Conservation (phyloP, 192 early-diverging fungal genomes). For the Funneliformis mosseae region DNA sequence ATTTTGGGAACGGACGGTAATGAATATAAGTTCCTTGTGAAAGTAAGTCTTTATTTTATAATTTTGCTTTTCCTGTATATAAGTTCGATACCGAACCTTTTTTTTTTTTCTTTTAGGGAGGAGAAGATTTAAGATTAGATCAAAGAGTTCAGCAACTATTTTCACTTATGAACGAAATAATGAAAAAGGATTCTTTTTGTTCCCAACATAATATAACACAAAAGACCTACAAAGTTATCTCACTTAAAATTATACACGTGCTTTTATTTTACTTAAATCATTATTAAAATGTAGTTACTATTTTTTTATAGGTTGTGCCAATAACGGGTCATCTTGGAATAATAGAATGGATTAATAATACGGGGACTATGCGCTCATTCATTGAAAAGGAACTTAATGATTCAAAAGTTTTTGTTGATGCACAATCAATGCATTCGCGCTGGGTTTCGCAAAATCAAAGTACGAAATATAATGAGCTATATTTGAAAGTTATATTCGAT, state of each 20-base stretch:
- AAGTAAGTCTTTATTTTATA: slow-evolving; percentile 49
- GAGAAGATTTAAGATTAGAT: slow-evolving; percentile 80
- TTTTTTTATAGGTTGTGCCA: slow-evolving; percentile 39
- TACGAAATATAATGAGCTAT: slow-evolving; percentile 34
- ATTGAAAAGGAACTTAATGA: slow-evolving; percentile 53
- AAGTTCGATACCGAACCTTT: background rate
- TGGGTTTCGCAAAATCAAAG: slow-evolving; percentile 54
- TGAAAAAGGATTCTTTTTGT: slow-evolving; percentile 57
- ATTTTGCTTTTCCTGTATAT: slow-evolving; percentile 11
- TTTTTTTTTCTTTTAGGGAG: slow-evolving; percentile 53
- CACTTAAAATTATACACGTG: too few species aligned
- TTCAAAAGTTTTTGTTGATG: slow-evolving; percentile 45
- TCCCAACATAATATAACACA: slow-evolving; percentile 57
- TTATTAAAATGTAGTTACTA: background rate
- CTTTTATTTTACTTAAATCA: background rate
- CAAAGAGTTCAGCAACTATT: slow-evolving; percentile 81
- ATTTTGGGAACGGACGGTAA: slow-evolving; percentile 77
- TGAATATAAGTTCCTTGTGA: slow-evolving; percentile 73
- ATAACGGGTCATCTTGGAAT: slow-evolving; percentile 67
- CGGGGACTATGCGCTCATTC: slow-evolving; percentile 65
- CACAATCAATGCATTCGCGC: slow-evolving; percentile 47
- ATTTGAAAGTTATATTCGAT: background rate
- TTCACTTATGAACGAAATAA: slow-evolving; percentile 73
- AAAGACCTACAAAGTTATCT: slow-evolving; percentile 69
- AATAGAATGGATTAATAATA: slow-evolving; percentile 78